Conservation (phyloP, 1,139 yeast genomes). For the Meyerozyma elateridarum region DNA sequence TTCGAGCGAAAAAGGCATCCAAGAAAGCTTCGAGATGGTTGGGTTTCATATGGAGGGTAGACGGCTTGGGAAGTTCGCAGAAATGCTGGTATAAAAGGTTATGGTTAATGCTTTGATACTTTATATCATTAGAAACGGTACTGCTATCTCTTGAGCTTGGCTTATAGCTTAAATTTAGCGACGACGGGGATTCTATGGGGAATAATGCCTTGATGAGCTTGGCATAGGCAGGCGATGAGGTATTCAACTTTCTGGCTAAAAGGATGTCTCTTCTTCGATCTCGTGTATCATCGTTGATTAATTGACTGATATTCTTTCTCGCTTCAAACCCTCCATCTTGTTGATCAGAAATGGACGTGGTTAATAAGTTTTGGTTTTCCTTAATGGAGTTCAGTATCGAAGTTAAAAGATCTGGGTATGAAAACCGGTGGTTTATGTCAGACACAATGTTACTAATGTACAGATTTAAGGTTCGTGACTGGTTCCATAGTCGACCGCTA, state of each 20-base stretch:
- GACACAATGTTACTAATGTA: no score
- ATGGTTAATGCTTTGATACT: conserved; percentile 22
- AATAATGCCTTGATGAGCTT: conserved; percentile 32
- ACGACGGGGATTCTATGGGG: conserved; percentile 19
- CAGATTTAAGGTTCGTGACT: no score
- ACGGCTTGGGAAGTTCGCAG: conserved; percentile 30
- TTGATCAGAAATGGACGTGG: conserved; percentile 3
- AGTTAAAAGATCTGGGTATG: no score
- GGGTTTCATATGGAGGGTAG: conserved; percentile 27
- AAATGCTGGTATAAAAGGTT: conserved; percentile 28
- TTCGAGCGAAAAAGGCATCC: conserved; percentile 18
- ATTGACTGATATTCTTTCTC: no score
- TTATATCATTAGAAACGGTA: conserved; percentile 10
- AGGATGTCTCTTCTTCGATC: conserved; percentile 2
- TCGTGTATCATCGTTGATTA: not conserved
- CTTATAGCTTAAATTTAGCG: conserved; percentile 8
- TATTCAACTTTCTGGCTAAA: conserved; percentile 7
- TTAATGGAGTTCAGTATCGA: no score
- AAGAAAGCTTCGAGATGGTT: conserved; percentile 38
- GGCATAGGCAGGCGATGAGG: conserved; percentile 13
- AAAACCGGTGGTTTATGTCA: no score
- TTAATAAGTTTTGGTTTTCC: conserved; percentile 12
- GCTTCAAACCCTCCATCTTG: conserved; percentile 5
- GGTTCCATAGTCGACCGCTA: conserved; percentile 3
- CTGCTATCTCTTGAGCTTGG: conserved; percentile 4